A percentile compares a stretch with the other conserved stretches of the same genome.
phyloP scores from a whole-genome alignment of 1,284 basidiomycete genomes.

The Peniophora sp. region DNA sequence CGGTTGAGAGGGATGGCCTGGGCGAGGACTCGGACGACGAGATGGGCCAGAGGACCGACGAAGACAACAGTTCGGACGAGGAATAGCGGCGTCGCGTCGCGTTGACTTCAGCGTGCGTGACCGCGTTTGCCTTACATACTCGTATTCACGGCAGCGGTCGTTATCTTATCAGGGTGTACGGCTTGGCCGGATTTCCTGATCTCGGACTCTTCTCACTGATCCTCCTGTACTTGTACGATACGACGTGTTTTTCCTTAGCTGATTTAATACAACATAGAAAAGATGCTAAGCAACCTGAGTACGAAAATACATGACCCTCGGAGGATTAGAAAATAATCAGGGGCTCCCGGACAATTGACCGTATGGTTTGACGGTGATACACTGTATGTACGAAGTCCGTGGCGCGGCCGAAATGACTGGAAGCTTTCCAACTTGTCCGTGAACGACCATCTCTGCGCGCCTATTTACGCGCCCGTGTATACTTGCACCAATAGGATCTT shows the following conservation, averaged over 20 bases:
- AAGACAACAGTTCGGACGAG: too few species aligned
- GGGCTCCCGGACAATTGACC: background rate
- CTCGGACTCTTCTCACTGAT: background rate
- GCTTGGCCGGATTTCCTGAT: background rate
- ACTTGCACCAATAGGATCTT: too few species aligned
- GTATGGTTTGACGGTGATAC: too few species aligned
- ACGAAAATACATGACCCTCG: background rate
- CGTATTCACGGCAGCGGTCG: too few species aligned
- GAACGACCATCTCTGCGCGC: too few species aligned
- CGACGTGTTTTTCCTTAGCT: background rate
- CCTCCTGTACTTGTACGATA: background rate
- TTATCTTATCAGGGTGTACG: background rate
- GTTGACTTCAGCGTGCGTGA: background rate
- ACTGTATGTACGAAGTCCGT: too few species aligned
- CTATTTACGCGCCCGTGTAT: too few species aligned
- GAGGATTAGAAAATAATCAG: background rate
- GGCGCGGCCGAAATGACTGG: too few species aligned
- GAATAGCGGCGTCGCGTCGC: too few species aligned
- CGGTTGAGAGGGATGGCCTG: background rate
- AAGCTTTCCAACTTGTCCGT: too few species aligned
- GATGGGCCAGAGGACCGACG: background rate
- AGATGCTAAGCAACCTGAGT: background rate
- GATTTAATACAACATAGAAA: background rate
- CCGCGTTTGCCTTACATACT: background rate
- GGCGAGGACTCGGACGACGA: background rate